A percentile compares a stretch with the other conserved stretches of the same genome.
phyloP scores from a whole-genome alignment of 345 rosid species.

The Pelargonium nanum region DNA sequence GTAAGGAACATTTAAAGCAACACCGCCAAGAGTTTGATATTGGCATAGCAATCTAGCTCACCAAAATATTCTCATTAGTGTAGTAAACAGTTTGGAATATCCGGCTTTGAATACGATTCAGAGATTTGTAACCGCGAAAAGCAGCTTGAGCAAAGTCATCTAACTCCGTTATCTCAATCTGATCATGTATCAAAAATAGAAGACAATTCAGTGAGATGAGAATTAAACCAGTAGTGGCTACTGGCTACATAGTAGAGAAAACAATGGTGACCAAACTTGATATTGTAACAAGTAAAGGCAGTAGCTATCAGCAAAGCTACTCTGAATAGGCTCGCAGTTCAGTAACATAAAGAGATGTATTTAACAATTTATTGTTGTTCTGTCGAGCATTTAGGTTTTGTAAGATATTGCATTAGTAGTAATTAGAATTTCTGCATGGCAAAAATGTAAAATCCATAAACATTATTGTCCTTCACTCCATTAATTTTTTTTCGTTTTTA shows the following conservation, averaged over 20 bases:
- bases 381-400: too few species aligned
- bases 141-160: conserved; percentile 97
- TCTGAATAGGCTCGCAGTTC: too few species aligned
- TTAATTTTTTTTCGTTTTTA: too few species aligned
- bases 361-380: too few species aligned
- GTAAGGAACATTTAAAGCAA: not conserved
- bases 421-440: too few species aligned
- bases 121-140: conserved; percentile 79
- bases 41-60: conserved; percentile 21
- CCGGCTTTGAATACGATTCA: conserved; percentile 90
- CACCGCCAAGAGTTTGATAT: not conserved
- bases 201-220: conserved; percentile 12
- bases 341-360: too few species aligned
- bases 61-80: conserved; percentile 91
- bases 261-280: not conserved
- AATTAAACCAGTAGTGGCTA: conserved; percentile 5
- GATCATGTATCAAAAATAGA: conserved; percentile 13
- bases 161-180: conserved; percentile 90
- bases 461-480: too few species aligned
- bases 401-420: too few species aligned
- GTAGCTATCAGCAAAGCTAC: too few species aligned
- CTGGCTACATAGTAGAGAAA: not conserved
- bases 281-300: not conserved
- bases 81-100: conserved; percentile 82
- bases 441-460: too few species aligned